Conservation (phyloP, 495 filamentous ascomycete species). For the Penicillium goetzii region DNA sequence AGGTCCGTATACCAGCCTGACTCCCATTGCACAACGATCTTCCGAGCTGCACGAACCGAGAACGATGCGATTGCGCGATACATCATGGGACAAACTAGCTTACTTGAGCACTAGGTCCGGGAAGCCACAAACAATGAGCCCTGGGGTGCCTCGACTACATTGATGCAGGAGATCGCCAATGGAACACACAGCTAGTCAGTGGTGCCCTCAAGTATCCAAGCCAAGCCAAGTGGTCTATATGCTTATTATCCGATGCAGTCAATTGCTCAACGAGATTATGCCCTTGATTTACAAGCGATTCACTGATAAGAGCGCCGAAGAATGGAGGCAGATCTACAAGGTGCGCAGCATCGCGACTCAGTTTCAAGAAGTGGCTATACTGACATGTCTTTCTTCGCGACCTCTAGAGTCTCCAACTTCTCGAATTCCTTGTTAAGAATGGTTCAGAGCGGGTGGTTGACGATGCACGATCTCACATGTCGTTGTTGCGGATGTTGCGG, state of each 20-base stretch:
- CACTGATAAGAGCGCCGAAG: conserved; percentile 96
- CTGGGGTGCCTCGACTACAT: conserved; percentile 88
- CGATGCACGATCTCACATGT: conserved; percentile 93
- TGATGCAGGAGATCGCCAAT: conserved; percentile 98
- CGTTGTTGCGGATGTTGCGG: conserved; percentile 94
- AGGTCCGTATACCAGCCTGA: conserved; percentile 60
- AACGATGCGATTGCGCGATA: background rate
- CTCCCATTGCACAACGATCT: conserved; percentile 14
- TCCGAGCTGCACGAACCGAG: background rate
- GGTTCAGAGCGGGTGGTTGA: conserved; percentile 97
- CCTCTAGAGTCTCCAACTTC: conserved; percentile 77
- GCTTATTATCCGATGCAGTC: conserved; percentile 55
- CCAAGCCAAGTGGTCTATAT: conserved; percentile 22
- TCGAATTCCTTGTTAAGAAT: conserved; percentile 98
- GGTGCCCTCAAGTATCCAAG: background rate
- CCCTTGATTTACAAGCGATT: conserved; percentile 99
- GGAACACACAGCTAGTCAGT: conserved; percentile 97
- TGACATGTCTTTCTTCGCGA: conserved; percentile 3
- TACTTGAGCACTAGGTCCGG: conserved; percentile 63
- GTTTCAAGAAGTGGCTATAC: background rate
- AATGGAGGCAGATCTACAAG: conserved; percentile 99
- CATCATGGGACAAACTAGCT: conserved; percentile 12
- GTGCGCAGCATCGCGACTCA: conserved; percentile 34
- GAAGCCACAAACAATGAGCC: conserved; percentile 99
- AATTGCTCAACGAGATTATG: conserved; percentile 99